Base-by-base conservation (phyloP, 2,329 filamentous ascomycete species). In the Arthrobotrys megalospora region DNA sequence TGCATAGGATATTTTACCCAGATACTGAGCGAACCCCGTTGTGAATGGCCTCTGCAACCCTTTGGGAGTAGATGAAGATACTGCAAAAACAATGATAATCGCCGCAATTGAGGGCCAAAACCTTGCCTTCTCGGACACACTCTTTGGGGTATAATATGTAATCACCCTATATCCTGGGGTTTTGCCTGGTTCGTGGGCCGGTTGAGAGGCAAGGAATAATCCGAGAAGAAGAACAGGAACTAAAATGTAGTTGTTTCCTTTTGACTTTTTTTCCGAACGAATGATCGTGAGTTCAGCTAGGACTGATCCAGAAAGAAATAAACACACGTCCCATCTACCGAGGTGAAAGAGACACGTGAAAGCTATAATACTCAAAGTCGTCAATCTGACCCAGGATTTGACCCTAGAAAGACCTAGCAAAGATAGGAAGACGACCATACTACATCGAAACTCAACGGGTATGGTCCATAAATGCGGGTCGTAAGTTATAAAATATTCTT, bases 381-480 rank as follows among this genome's bases (percentile, higher is more conserved):
- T 6, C 47, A 83, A 77, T 8, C 83, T 72, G 19, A 81, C 76
- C 6, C 80, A 66, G 5, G 82, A 71, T 21, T 82, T 80, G 6
- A 81, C 81, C 12, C 81, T 80, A n/a, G 81, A 80, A 7, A 84
- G 82, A 1, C 83, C 83, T 1, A 84, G 80, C 21, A 84, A 80
- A 45, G 84, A 80, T 41, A 83, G 78, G 60, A 85, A 85, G 6
- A 85, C 60, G 10, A 84, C 80, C n/a, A 85, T 70, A 5, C 84
- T 85, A 79, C 82, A 81, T 58, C 81, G 81, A 69, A 85, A 85
- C 80, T 85, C 84, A 36, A 85, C 81, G 0, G 84, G 84, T 34
- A 85, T 80, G 1, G 84, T 85, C 84, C 84, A 85, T 14, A 84
- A 71, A 41, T 83, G 83, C 12, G 82, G 75, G 78, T 84, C 83